Evolutionary conservation across 352 stramenopile genomes (phyloP).

Genomic region (Pythium coloratum): DNA sequence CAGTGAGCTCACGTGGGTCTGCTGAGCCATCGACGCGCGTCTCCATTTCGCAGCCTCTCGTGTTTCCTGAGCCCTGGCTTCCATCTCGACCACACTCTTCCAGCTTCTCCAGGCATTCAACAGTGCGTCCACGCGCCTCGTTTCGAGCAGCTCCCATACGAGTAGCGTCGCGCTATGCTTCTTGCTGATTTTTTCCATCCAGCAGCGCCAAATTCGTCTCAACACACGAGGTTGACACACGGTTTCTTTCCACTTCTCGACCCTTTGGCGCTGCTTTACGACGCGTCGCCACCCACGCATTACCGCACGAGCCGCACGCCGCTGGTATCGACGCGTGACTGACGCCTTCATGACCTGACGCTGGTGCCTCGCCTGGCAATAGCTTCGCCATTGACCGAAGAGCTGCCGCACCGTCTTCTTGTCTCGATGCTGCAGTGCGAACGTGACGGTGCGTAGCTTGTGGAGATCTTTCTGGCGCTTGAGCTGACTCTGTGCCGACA

Average conservation of each 20-base stretch:
- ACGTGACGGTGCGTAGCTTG: slow-evolving; percentile 25
- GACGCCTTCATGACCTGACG: slow-evolving; percentile 7
- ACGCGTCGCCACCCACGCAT: slow-evolving; percentile 8
- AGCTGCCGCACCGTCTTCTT: slow-evolving; percentile 12
- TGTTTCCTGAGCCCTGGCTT: background rate
- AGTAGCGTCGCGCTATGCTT: too few relatives aligned
- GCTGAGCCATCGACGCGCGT: slow-evolving; percentile 10
- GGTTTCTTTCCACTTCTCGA: slow-evolving; percentile 9
- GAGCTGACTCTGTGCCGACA: slow-evolving; percentile 35
- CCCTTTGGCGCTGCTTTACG: background rate
- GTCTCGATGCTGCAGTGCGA: slow-evolving; percentile 32
- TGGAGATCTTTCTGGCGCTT: slow-evolving; percentile 35
- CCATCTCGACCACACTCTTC: slow-evolving; percentile 1
- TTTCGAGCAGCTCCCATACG: too few relatives aligned
- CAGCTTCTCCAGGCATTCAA: slow-evolving; percentile 11
- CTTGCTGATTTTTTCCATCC: background rate
- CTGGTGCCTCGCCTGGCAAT: slow-evolving; percentile 18
- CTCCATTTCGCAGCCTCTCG: background rate
- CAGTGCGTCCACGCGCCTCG: too few relatives aligned
- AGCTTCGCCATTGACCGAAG: slow-evolving; percentile 29
- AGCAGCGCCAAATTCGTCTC: background rate
- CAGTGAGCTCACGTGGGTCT: slow-evolving; percentile 20
- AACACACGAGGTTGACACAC: background rate
- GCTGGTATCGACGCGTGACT: slow-evolving; percentile 12
- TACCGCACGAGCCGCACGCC: slow-evolving; percentile 5